These are phyloP conservation scores for Russula brevipes DNA, from an alignment of 768 basidiomycete genomes.

Conservation along the genomic window DNA sequence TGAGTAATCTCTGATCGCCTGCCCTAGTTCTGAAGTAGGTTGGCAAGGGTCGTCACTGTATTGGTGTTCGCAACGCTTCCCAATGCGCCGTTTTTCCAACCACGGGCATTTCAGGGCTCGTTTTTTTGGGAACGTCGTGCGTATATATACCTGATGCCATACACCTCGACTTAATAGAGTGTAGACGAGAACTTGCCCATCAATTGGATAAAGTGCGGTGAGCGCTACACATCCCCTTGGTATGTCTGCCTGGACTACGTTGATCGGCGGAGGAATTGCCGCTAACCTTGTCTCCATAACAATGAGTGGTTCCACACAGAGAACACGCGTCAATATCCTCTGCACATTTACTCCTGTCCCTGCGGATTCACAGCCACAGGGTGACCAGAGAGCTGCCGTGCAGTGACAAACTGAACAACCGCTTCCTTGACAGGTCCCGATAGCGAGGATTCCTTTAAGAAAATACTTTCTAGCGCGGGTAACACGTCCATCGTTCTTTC, in stretches of 20 bases:
- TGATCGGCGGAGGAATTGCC: conserved; percentile 49
- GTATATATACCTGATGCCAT: conserved; percentile 27
- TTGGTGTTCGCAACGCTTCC: conserved; percentile 32
- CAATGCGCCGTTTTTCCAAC: conserved; percentile 19
- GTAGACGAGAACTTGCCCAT: conserved; percentile 82
- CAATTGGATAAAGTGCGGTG: conserved; percentile 69
- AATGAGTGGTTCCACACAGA: conserved; percentile 59
- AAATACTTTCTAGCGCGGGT: no score
- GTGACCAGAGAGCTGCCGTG: not conserved
- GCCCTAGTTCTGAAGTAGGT: conserved; percentile 44
- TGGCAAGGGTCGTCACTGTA: conserved; percentile 57
- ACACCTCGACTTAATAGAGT: conserved; percentile 40
- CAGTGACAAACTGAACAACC: not conserved
- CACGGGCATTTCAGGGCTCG: conserved; percentile 49
- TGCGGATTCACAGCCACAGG: not conserved
- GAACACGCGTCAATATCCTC: no score
- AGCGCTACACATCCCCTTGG: conserved; percentile 10
- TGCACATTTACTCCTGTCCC: not conserved
- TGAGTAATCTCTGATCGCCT: not conserved
- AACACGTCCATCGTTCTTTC: no score
- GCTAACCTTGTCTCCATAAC: conserved; percentile 73
- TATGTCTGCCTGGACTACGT: not conserved
- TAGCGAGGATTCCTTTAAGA: no score
- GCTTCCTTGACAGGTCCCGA: no score
- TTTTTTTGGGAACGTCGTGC: conserved; percentile 83